Evolutionary conservation across 129 eudicot genomes (phyloP), one percentile per base, ranked within the genome.

Genomic region (Centella asiatica): DNA sequence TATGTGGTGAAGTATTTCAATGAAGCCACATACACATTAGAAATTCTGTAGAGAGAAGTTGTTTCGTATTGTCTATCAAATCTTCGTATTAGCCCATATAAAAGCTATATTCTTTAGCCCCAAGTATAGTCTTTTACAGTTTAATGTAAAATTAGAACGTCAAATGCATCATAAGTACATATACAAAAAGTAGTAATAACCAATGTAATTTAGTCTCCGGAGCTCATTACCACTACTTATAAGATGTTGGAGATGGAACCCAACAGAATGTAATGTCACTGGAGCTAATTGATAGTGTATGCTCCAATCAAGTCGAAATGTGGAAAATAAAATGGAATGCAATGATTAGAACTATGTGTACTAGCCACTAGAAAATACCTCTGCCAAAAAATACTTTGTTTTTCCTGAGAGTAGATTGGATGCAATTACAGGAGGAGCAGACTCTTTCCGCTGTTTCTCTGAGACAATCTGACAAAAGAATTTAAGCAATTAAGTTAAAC

Each of bases 401-500:
- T 80, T 93, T 28, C 80, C 89, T 22, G 95, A 83, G 40, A 54
- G 49, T 59, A 71, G 93, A 62, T 69, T 81, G 58, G 88, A 62
- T 57, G 99, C 86, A 44, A 77, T 63, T 37, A 73, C 78, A 33
- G 99, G 99, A 52, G 96, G 99, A 61, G 96, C 89, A 36, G 96
- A 80, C 78, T 93, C 99, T 88, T 90, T 85, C 75, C 87, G 80
- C 68, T 93, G 99, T 78, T 88, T 93, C 76, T 93, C 99, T 6
- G 96, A 93, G n/a, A 93, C 95, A 83, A 93, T 77, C 99, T 93
- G 61, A 51, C 68, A 67, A 53, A 66, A 68, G 44, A 58, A 34
- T 46, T 50, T 52, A 72, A 31, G 44, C 19, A 40, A 65, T 53
- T 59, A 65, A 10, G 63, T 39, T 50, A 48, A 44, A 0, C 46